Conservation (phyloP, 495 filamentous ascomycete genomes). For the Xylaria sp. region DNA sequence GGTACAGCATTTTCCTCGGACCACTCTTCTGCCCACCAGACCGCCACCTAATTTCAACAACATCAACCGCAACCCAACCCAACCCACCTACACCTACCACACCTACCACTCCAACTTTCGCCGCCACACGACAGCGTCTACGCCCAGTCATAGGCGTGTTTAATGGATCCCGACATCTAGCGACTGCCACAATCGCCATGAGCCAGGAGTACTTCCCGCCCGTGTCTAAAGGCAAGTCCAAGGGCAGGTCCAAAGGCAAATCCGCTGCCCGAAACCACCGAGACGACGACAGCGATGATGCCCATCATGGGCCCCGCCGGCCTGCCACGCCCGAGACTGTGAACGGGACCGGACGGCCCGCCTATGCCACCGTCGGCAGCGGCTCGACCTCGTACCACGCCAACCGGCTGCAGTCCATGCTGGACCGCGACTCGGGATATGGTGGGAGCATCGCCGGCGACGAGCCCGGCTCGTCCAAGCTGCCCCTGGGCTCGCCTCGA, state of each 20-base stretch:
- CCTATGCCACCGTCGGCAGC: constrained; percentile 87
- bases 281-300: constrained; percentile 31
- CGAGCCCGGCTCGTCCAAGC: constrained; percentile 36
- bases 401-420: constrained; percentile 68
- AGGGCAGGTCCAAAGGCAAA: constrained; percentile 52
- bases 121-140: not conserved
- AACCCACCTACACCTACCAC: too few relatives aligned
- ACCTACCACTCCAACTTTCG: not conserved
- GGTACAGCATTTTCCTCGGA: constrained; percentile 11
- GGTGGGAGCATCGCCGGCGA: constrained; percentile 70
- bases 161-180: constrained; percentile 29
- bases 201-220: constrained; percentile 72
- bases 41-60: not conserved
- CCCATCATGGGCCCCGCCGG: constrained; percentile 26
- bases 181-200: constrained; percentile 57
- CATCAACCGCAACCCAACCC: too few relatives aligned
- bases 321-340: constrained; percentile 26
- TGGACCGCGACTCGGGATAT: constrained; percentile 91
- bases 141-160: constrained; percentile 2
- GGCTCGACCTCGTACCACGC: constrained; percentile 79
- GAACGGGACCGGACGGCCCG: constrained; percentile 52
- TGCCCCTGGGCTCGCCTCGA: constrained; percentile 51
- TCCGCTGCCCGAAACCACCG: constrained; percentile 35
- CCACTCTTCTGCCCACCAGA: not conserved
- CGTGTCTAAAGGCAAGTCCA: constrained; percentile 52